phyloP scores from a whole-genome alignment of 2,329 filamentous ascomycete genomes.

The Sclerotinia subarctica region DNA sequence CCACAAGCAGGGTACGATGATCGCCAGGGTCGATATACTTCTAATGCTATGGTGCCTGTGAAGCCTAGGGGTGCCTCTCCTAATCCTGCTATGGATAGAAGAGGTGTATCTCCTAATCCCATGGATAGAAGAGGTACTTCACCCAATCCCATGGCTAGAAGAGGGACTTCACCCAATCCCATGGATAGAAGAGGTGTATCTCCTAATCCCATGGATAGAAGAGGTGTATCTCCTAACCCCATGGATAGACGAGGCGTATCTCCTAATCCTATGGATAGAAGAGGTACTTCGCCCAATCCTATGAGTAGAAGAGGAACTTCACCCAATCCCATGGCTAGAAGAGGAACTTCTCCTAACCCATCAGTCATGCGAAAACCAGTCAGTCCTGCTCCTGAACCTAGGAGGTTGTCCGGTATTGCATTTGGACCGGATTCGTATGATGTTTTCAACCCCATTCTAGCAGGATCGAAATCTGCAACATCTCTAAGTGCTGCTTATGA shows the following conservation, averaged over 20 bases:
- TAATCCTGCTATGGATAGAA: conserved; percentile 25
- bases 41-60: conserved; percentile 35
- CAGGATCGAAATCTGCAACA: conserved; percentile 38
- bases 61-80: conserved; percentile 35
- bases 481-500: conserved; percentile 36
- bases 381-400: conserved; percentile 62
- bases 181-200: conserved; percentile 30
- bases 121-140: conserved; percentile 30
- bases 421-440: conserved; percentile 77
- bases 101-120: conserved; percentile 34
- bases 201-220: conserved; percentile 27
- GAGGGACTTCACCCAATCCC: conserved; percentile 40
- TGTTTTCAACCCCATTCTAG: conserved; percentile 58
- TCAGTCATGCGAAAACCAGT: conserved; percentile 67
- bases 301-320: conserved; percentile 30
- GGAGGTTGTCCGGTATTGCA: conserved; percentile 59
- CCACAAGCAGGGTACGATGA: conserved; percentile 35
- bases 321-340: conserved; percentile 52
- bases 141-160: conserved; percentile 52
- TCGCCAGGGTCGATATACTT: conserved; percentile 31
- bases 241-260: conserved; percentile 30
- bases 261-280: conserved; percentile 52
- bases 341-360: conserved; percentile 42
- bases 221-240: conserved; percentile 34
- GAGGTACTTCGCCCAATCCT: conserved; percentile 40